A percentile compares a stretch with the other conserved stretches of the same genome.
These are phyloP conservation scores for Tremella mesenterica DNA, from an alignment of 768 basidiomycete genomes.

Conservation along the genomic window DNA sequence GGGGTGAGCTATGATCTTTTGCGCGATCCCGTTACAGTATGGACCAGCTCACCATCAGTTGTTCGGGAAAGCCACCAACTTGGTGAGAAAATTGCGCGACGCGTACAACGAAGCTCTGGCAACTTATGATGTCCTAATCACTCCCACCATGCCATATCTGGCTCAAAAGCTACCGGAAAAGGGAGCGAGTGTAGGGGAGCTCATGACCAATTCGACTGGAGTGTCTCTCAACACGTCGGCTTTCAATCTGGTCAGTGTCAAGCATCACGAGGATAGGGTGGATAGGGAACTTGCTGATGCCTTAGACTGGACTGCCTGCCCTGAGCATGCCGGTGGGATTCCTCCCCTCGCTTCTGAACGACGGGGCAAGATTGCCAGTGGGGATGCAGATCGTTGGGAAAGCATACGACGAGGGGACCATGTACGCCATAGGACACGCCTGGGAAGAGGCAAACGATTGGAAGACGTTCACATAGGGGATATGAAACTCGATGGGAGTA, in stretches of 20 bases:
- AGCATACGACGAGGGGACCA: constrained; percentile 25
- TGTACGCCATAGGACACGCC: constrained; percentile 28
- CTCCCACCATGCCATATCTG: constrained; percentile 42
- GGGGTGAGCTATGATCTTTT: constrained; percentile 12
- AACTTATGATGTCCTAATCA: constrained; percentile 44
- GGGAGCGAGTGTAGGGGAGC: constrained; percentile 36
- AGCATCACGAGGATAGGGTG: not conserved
- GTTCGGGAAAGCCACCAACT: constrained; percentile 47
- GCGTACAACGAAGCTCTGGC: constrained; percentile 43
- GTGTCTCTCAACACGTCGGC: constrained; percentile 27
- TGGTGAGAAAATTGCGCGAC: constrained; percentile 45
- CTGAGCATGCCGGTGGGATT: constrained; percentile 49
- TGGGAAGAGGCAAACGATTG: constrained; percentile 25
- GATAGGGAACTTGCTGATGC: not conserved
- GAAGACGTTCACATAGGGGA: constrained; percentile 9
- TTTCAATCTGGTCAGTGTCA: constrained; percentile 18
- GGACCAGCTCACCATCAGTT: not conserved
- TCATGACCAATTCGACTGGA: constrained; percentile 25
- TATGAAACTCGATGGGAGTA: too few species aligned
- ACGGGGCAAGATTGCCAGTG: constrained; percentile 43
- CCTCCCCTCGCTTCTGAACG: constrained; percentile 19
- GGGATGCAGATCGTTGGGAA: constrained; percentile 49
- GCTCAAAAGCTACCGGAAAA: constrained; percentile 9
- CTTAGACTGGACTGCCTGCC: constrained; percentile 46
- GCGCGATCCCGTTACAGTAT: not conserved